A percentile compares a stretch with the other conserved stretches of the same genome.
Conservation (phyloP, 371 early-diverging fungal species). For the Mucor circinelloides region DNA sequence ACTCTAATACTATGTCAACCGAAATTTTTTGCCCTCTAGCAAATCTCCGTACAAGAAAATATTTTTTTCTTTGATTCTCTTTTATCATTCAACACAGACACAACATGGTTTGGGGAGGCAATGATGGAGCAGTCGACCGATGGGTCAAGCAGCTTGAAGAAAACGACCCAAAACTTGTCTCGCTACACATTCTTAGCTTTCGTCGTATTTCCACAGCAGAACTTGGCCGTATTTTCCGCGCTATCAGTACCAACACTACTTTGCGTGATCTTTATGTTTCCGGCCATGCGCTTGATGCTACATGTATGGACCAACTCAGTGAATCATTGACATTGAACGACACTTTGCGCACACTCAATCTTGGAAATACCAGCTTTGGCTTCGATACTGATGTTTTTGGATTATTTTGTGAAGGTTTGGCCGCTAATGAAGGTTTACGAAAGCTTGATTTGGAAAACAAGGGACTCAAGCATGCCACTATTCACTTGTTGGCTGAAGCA, state of each 20-base stretch:
- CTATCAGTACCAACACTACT: slow-evolving; percentile 49
- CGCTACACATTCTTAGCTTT: slow-evolving; percentile 65
- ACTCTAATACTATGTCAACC: no score
- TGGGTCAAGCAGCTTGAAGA: slow-evolving; percentile 61
- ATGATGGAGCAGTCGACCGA: slow-evolving; percentile 54
- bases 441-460: slow-evolving; percentile 65
- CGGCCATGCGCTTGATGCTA: slow-evolving; percentile 51
- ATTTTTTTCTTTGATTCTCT: background rate
- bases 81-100: background rate
- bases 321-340: slow-evolving; percentile 52
- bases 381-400: slow-evolving; percentile 17
- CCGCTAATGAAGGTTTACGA: slow-evolving; percentile 50
- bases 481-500: slow-evolving; percentile 23
- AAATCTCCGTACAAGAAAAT: background rate
- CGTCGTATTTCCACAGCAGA: slow-evolving; percentile 53
- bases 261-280: slow-evolving; percentile 60
- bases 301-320: slow-evolving; percentile 42
- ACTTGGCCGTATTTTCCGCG: slow-evolving; percentile 51
- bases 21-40: no score
- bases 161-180: slow-evolving; percentile 54
- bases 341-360: slow-evolving; percentile 49
- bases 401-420: slow-evolving; percentile 53
- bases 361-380: slow-evolving; percentile 53
- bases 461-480: slow-evolving; percentile 33
- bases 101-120: slow-evolving; percentile 66